Base-by-base conservation (phyloP, 208 protist genomes). In the Herpetomonas tarakana region DNA sequence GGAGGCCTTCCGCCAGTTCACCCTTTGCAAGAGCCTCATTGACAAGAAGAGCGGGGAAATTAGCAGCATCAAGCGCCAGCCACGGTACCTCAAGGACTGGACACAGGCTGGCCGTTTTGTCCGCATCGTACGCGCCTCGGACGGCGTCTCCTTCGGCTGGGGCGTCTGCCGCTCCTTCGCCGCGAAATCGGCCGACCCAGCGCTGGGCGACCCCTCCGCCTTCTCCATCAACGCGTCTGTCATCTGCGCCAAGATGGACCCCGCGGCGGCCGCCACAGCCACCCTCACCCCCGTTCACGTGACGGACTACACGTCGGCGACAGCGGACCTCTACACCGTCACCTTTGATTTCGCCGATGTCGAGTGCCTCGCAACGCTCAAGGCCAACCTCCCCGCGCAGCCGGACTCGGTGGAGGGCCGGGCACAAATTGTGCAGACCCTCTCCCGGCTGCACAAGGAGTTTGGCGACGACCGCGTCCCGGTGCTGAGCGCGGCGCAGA, bases 81-180 rank as follows among this genome's bases (percentile, higher is more conserved):
- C 98, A 26, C 62, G 81, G 30, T 88, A 97, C 79, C 35, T 93
- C 1, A 85, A 98, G 68, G 88, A 86, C 41, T 99, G 98, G 76
- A 71, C 99, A 25, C 92, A 99, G 61, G 62, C 96, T 2, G 98
- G 98, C 6, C 81, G 98, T 29, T 89, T 99, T 19, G 87, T 98
- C 18, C 74, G 69, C 39, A 80, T 97, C 26, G 60, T 76, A 18
- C 73, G 85, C 47, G 80, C 78, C 9, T 77, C 80, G 2, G 87
- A 94, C 60, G 62, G 79, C 26, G 28, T 71, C 22, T 55, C 66
- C 65, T 96, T 93, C 68, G 89, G 83, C 38, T 98, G 92, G 94
- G 91, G 89, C 27, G 66, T 97, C 24, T 93, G 87, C 66, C 86
- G 90, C 30, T 68, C 70, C 52, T 84, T 80, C 51, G 51, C 69